phyloP scores from a whole-genome alignment of 108 stramenopile genomes.

The Aurantiochytrium sp. region DNA sequence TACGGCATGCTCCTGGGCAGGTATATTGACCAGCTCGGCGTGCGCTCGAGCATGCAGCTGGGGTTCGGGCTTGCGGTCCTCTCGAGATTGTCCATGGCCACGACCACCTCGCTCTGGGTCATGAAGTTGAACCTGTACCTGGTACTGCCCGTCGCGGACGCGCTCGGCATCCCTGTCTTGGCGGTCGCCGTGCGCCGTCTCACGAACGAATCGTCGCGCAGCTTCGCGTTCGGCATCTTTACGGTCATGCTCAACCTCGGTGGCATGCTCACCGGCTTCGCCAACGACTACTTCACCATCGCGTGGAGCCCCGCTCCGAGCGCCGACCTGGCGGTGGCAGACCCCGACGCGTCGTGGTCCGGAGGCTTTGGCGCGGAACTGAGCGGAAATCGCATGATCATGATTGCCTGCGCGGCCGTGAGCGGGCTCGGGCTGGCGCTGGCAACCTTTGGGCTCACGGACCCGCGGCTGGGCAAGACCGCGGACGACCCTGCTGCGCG shows the following conservation, averaged over 20 bases:
- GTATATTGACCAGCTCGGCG: constrained; percentile 31
- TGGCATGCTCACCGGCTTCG: constrained; percentile 63
- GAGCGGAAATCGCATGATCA: constrained; percentile 53
- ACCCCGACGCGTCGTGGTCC: no score
- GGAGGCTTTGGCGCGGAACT: no score
- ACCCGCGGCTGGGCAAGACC: background rate
- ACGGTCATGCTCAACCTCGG: constrained; percentile 78
- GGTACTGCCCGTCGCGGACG: constrained; percentile 24
- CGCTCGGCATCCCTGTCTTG: constrained; percentile 38
- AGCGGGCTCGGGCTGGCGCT: constrained; percentile 61
- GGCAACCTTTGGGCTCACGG: constrained; percentile 46
- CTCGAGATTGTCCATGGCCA: constrained; percentile 23
- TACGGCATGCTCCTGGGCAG: constrained; percentile 32
- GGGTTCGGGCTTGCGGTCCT: constrained; percentile 33
- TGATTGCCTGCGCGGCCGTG: constrained; percentile 60
- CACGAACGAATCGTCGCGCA: constrained; percentile 38
- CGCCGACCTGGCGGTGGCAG: no score
- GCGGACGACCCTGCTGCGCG: background rate
- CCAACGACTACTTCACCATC: constrained; percentile 66
- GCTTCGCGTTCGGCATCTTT: constrained; percentile 78
- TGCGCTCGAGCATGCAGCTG: constrained; percentile 18
- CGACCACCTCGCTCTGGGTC: background rate
- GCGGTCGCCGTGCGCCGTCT: constrained; percentile 32
- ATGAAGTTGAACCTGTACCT: constrained; percentile 14
- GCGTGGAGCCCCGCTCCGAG: constrained; percentile 24